phyloP scores from a whole-genome alignment of 129 eudicot species.

The Cynara cardunculus region DNA sequence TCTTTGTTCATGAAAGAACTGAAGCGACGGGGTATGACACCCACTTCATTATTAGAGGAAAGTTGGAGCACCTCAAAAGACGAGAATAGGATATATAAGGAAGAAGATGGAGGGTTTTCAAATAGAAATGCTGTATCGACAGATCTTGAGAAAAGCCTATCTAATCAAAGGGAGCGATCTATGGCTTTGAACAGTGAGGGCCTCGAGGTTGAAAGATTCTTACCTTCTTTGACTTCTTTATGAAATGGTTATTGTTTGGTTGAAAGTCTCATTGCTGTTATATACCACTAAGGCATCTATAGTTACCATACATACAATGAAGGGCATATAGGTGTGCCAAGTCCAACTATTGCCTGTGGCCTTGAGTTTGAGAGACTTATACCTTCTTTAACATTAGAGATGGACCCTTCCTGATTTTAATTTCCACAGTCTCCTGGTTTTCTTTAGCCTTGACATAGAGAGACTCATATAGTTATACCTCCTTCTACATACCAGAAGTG shows the following conservation, averaged over 20 bases:
- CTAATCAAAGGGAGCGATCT: constrained; percentile 80
- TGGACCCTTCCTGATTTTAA: not conserved
- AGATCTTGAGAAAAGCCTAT: constrained; percentile 54
- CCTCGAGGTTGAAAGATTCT: constrained; percentile 61
- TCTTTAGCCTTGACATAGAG: not conserved
- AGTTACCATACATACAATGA: not conserved
- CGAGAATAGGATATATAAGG: constrained; percentile 52
- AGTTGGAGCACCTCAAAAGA: constrained; percentile 41
- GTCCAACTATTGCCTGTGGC: not conserved
- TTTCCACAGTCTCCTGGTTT: not conserved
- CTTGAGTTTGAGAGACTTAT: not conserved
- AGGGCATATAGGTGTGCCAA: not conserved
- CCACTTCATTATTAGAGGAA: constrained; percentile 86
- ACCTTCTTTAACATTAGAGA: not conserved
- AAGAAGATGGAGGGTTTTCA: constrained; percentile 69
- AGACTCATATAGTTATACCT: not conserved
- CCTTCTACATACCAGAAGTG: no score
- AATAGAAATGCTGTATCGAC: constrained; percentile 58
- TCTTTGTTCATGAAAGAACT: constrained; percentile 95
- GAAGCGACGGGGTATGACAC: constrained; percentile 80
- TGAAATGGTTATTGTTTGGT: not conserved
- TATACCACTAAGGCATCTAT: not conserved
- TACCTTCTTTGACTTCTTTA: not conserved
- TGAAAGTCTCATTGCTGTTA: not conserved
- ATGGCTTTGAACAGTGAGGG: constrained; percentile 96